Evolutionary conservation across 1,139 yeast genomes (phyloP).

Genomic region (Blastobotrys ciferrii): DNA sequence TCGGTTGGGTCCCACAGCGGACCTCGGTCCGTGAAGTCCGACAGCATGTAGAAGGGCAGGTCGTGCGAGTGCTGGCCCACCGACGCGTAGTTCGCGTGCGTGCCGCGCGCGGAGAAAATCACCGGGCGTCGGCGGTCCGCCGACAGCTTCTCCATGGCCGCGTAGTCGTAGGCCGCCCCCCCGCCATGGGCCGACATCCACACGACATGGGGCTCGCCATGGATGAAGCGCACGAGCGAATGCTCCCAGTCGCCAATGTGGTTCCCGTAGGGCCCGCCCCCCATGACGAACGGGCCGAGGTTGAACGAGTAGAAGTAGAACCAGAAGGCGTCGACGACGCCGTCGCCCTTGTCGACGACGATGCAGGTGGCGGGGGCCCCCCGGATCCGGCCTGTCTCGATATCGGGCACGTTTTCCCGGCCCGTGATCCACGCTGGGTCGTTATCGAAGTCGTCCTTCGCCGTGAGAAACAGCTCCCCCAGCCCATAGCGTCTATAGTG

Average conservation of each 20-base stretch:
- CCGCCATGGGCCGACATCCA: constrained; percentile 99
- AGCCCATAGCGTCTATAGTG: constrained; percentile 20
- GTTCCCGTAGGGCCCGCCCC: constrained; percentile 94
- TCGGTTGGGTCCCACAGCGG: constrained; percentile 90
- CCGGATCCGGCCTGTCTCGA: constrained; percentile 65
- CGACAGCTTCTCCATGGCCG: constrained; percentile 69
- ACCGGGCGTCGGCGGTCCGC: constrained; percentile 55
- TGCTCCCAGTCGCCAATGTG: constrained; percentile 99
- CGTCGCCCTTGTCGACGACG: constrained; percentile 89
- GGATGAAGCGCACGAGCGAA: constrained; percentile 75
- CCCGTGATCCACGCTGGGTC: constrained; percentile 93
- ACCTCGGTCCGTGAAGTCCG: constrained; percentile 94
- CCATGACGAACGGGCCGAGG: constrained; percentile 96
- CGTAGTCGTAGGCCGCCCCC: constrained; percentile 82
- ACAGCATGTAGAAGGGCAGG: constrained; percentile 82
- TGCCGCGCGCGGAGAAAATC: constrained; percentile 87
- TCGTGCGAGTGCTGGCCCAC: constrained; percentile 97
- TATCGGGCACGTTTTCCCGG: constrained; percentile 58
- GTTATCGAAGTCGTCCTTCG: constrained; percentile 64
- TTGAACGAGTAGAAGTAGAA: constrained; percentile 93
- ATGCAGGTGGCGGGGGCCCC: constrained; percentile 80
- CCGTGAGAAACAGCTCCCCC: constrained; percentile 52
- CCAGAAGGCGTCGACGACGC: constrained; percentile 94
- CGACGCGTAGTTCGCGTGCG: constrained; percentile 96
- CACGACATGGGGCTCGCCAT: constrained; percentile 80